Percentiles rank a stretch among this genome's conserved stretches.
These are phyloP conservation scores for Bothriochloa decipiens DNA, from an alignment of 176 grass and related monocot species.

Conservation along the genomic window DNA sequence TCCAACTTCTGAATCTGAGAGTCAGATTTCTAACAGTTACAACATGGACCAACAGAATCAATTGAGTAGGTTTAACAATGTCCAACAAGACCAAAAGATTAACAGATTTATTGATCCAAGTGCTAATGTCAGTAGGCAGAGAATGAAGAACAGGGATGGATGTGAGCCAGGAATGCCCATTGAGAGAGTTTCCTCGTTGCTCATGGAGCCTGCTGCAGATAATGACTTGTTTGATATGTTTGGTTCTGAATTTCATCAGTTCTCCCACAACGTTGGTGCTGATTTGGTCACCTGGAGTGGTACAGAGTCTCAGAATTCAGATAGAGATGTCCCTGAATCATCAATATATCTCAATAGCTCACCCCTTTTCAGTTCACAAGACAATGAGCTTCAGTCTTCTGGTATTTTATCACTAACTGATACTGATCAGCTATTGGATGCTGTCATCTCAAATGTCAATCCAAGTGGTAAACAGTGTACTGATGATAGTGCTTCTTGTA, in stretches of 20 bases:
- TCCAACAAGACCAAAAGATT: slow-evolving; percentile 25
- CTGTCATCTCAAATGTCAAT: slow-evolving; percentile 73
- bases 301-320: slow-evolving; percentile 46
- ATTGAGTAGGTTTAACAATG: slow-evolving; percentile 41
- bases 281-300: slow-evolving; percentile 49
- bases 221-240: slow-evolving; percentile 72
- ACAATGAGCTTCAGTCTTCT: slow-evolving; percentile 50
- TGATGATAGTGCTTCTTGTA: slow-evolving; percentile 66
- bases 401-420: slow-evolving; percentile 59
- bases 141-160: slow-evolving; percentile 35
- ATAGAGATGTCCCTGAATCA: slow-evolving; percentile 48
- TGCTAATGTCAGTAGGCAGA: slow-evolving; percentile 22
- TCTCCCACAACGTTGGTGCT: slow-evolving; percentile 43
- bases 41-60: slow-evolving; percentile 40
- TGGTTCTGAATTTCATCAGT: slow-evolving; percentile 56
- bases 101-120: slow-evolving; percentile 43
- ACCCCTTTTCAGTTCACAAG: slow-evolving; percentile 49
- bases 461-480: slow-evolving; percentile 53
- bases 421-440: slow-evolving; percentile 79
- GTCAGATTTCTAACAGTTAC: slow-evolving; percentile 48
- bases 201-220: slow-evolving; percentile 46
- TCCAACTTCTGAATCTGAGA: slow-evolving; percentile 39
- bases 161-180: slow-evolving; percentile 12
- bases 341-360: slow-evolving; percentile 43
- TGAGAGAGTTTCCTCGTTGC: slow-evolving; percentile 41